Evolutionary conservation across 2,329 filamentous ascomycete species (phyloP), one percentile per base, ranked within the genome.

Genomic region (Colletotrichum sp.): DNA sequence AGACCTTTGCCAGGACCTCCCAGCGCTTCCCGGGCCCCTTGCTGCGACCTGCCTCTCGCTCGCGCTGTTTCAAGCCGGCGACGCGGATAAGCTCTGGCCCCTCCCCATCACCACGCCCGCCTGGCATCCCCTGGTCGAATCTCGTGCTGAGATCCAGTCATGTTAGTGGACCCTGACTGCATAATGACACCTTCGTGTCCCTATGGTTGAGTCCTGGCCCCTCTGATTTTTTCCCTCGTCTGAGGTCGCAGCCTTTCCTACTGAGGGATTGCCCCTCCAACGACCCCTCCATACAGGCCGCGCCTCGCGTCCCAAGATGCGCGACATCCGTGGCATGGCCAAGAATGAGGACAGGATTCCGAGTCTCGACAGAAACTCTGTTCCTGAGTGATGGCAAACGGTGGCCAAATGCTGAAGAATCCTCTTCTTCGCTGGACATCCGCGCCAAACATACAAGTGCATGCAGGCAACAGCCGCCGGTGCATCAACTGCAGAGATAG

Each of bases 11-110:
- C 16, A 30, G 65, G 18, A 21, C 24, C 55, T 64, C 44, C n/a
- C 55, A 63, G 52, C 71, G 62, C 34, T 62, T 32, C 68, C 26
- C 10, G 26, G 49, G 49, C 21, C 26, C n/a, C 55, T 64, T 59
- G 21, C 55, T 68, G 52, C 71, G 62, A 57, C 62, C 64, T 32
- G 34, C 21, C 63, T 57, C 39, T 39, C 64, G 72, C 74, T 74
- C 70, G 73, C 63, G 73, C 34, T 44, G 74, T 76, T 76, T 76
- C 74, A 74, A 76, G 70, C 73, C 64, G 73, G 73, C 70, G 26
- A 65, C 64, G 74, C 74, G 74, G 70, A 65, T 69, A 76, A 76
- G 70, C 74, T 76, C 74, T 76, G 63, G 69, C 62, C 55, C 68
- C 62, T 39, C 60, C 28, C 28, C 21, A 34, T 39, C 60, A 21